Evolutionary conservation across 345 rosid genomes (phyloP), one percentile per base, ranked within the genome.

Genomic region (Lumnitzera racemosa): DNA sequence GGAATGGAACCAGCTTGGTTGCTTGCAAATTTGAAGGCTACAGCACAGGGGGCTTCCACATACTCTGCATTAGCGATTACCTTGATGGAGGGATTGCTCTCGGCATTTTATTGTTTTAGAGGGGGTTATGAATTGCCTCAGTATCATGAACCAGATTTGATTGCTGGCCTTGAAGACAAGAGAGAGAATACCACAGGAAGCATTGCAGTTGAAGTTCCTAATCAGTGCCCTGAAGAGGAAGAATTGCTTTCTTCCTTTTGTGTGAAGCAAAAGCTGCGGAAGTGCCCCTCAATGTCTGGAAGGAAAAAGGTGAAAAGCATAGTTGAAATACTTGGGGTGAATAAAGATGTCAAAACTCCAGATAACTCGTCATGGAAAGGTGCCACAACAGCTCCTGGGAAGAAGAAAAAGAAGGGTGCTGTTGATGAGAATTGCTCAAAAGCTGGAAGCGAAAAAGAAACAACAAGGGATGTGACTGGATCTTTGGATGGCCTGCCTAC

Each of bases 251-350:
- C 74, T 63, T 70, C 63, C 46, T 51, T 47, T 27, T 24, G 64
- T 57, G 57, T 52, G 66, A 62, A 75, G 74, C 50, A 74, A 56
- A 62, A 47, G 51, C 61, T 77, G 61, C 78, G 59, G 62, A 63
- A 57, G 41, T 74, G 87, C 67, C 69, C 54, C 65, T 67, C 80
- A 13, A 78, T 70, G 48, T 76, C 66, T 70, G 69, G 78, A 68
- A 71, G 62, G 57, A 41, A 58, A 71, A 88, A 90, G 68, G 82
- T 81, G 78, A 92, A 92, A 74, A 92, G 99, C 71, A 84, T 92
- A 70, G 86, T 96, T 67, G 90, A 87, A 53, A 84, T 92, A 49
- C 59, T 92, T 69, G 83, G 76, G 51, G 80, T 71, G 47, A 29
- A 51, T 0, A 53, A 54, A 47, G 65, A 64, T 53, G 68, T 59